phyloP scores from a whole-genome alignment of 2,329 filamentous ascomycete genomes.

The Beauveria bassiana region DNA sequence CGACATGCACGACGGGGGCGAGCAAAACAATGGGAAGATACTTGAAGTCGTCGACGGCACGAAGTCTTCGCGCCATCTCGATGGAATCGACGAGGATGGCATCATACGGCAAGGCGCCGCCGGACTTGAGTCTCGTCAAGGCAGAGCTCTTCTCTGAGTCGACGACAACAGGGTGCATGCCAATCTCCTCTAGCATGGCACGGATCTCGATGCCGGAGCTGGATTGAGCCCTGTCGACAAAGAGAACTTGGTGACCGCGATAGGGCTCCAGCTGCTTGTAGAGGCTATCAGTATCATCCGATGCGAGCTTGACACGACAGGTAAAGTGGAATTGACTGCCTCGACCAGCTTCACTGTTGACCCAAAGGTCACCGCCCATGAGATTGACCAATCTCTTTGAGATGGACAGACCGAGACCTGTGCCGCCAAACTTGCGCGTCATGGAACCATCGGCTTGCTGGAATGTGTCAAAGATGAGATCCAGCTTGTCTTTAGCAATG shows the following conservation, averaged over 20 bases:
- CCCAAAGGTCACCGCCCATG: constrained; percentile 96
- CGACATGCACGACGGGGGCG: constrained; percentile 82
- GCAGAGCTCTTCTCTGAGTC: constrained; percentile 62
- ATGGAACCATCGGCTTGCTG: constrained; percentile 97
- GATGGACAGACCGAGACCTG: constrained; percentile 87
- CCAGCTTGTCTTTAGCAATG: constrained; percentile 89
- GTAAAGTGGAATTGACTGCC: constrained; percentile 97
- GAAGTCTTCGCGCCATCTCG: constrained; percentile 75
- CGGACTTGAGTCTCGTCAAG: constrained; percentile 44
- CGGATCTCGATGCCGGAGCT: constrained; percentile 68
- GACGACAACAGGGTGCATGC: constrained; percentile 78
- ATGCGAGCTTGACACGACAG: constrained; percentile 78
- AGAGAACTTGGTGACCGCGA: constrained; percentile 83
- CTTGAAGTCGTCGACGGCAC: constrained; percentile 90
- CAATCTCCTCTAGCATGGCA: constrained; percentile 68
- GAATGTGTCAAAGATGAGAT: constrained; percentile 98
- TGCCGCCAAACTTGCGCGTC: constrained; percentile 91
- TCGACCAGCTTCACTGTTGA: constrained; percentile 83
- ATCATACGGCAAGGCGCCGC: constrained; percentile 67
- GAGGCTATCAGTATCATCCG: constrained; percentile 69
- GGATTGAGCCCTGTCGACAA: constrained; percentile 86
- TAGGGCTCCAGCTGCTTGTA: constrained; percentile 84
- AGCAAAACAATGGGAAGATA: constrained; percentile 93
- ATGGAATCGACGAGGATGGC: constrained; percentile 95
- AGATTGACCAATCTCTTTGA: constrained; percentile 91